These are phyloP conservation scores for Lactuca sativa DNA, from an alignment of 129 eudicot species.

Conservation along the genomic window DNA sequence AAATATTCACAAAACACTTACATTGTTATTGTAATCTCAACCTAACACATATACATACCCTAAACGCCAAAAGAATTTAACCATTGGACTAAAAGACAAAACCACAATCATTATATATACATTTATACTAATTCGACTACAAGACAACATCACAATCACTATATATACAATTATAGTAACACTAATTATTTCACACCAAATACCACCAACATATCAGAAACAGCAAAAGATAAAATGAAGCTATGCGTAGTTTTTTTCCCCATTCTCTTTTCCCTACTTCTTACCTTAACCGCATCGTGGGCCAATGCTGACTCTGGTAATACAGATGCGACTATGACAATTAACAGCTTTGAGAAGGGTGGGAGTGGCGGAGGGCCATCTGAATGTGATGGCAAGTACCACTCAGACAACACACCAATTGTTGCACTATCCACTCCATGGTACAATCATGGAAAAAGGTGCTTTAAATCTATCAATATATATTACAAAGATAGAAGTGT, in stretches of 20 bases:
- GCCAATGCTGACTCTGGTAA: neutral
- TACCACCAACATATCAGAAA: constrained; percentile 2
- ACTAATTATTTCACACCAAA: neutral
- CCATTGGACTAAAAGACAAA: constrained; percentile 20
- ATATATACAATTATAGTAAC: constrained; percentile 2
- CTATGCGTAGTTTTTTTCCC: neutral
- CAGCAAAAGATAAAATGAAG: constrained; percentile 12
- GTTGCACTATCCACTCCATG: constrained; percentile 53
- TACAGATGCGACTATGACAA: constrained; percentile 36
- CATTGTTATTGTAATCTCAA: constrained; percentile 16
- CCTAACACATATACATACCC: neutral
- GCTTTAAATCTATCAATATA: constrained; percentile 34
- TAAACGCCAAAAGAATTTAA: constrained; percentile 4
- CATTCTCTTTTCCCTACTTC: constrained; percentile 11
- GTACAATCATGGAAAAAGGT: constrained; percentile 38
- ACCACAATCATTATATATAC: constrained; percentile 7
- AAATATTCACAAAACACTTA: constrained; percentile 1
- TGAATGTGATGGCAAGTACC: constrained; percentile 41
- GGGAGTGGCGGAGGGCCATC: constrained; percentile 50
- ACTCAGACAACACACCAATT: constrained; percentile 32
- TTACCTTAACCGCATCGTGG: constrained; percentile 8
- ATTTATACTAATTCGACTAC: neutral
- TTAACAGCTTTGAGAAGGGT: constrained; percentile 41
- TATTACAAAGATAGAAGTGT: constrained; percentile 37
- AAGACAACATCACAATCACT: constrained; percentile 10